Evolutionary conservation across 148 eudicot genomes (phyloP).

Genomic region (Diospyros kaki): DNA sequence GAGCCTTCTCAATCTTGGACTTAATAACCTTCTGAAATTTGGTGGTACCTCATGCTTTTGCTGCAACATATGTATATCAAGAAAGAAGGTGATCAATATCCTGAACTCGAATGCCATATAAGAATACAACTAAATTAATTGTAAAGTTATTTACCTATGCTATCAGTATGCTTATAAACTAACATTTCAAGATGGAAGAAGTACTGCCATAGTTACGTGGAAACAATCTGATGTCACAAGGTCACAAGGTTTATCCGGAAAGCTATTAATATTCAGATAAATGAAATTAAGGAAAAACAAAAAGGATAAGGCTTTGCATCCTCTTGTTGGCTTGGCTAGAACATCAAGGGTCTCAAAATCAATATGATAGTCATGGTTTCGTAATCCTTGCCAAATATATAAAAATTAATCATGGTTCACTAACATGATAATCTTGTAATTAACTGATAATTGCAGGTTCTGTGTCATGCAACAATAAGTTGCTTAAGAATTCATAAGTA

Average conservation of each 20-base stretch:
- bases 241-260: not conserved
- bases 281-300: not conserved
- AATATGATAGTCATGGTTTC: not conserved
- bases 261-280: not conserved
- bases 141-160: no score
- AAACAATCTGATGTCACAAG: no score
- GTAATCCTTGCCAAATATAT: no score
- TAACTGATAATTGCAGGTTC: not conserved
- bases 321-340: not conserved
- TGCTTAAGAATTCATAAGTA: no score
- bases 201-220: no score
- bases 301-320: not conserved
- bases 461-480: no score
- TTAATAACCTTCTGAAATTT: conserved; percentile 20
- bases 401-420: not conserved
- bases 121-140: not conserved
- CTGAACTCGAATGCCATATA: not conserved
- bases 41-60: conserved; percentile 21
- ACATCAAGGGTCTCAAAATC: not conserved
- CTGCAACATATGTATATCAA: conserved; percentile 1
- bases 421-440: not conserved
- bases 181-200: no score
- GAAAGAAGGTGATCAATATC: not conserved
- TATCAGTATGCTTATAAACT: no score
- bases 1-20: conserved; percentile 24